These are phyloP conservation scores for Clathrospora elynae DNA, from an alignment of 2,329 filamentous ascomycete genomes.

Conservation along the genomic window DNA sequence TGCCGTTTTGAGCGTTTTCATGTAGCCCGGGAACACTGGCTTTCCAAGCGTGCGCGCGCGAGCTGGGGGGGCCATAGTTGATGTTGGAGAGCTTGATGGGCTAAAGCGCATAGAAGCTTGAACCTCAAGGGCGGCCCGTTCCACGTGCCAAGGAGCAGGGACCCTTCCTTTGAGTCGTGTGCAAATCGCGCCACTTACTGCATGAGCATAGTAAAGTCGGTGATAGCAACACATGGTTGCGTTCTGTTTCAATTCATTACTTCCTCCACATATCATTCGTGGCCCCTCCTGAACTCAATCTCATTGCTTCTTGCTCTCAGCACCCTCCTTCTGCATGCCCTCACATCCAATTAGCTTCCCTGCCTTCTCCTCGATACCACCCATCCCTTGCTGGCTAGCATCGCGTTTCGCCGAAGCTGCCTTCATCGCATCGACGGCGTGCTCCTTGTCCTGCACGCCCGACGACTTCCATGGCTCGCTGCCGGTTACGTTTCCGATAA, in stretches of 20 bases:
- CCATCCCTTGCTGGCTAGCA: conserved; percentile 59
- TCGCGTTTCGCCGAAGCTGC: conserved; percentile 63
- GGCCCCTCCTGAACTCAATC: neutral
- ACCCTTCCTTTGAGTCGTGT: too few relatives aligned
- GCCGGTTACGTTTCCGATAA: conserved; percentile 66
- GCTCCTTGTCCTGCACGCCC: conserved; percentile 67
- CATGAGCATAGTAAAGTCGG: too few relatives aligned
- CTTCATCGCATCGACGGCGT: conserved; percentile 67
- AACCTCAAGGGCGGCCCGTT: conserved; percentile 6
- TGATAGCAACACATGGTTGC: too few relatives aligned
- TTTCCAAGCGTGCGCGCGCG: conserved; percentile 66
- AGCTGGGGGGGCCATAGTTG: conserved; percentile 46
- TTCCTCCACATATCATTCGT: neutral
- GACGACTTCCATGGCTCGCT: conserved; percentile 67
- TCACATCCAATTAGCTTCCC: conserved; percentile 69
- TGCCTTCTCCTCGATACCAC: conserved; percentile 67
- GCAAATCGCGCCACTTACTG: too few relatives aligned
- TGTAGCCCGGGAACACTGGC: conserved; percentile 69
- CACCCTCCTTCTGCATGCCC: conserved; percentile 63
- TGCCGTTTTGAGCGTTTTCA: conserved; percentile 71
- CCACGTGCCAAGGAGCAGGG: neutral
- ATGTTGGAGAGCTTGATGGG: neutral
- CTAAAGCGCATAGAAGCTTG: neutral
- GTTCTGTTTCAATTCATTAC: conserved; percentile 1
- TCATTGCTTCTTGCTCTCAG: conserved; percentile 34